Evolutionary conservation across 1,284 basidiomycete species (phyloP).

Genomic region (Butyriboletus appendiculatus): DNA sequence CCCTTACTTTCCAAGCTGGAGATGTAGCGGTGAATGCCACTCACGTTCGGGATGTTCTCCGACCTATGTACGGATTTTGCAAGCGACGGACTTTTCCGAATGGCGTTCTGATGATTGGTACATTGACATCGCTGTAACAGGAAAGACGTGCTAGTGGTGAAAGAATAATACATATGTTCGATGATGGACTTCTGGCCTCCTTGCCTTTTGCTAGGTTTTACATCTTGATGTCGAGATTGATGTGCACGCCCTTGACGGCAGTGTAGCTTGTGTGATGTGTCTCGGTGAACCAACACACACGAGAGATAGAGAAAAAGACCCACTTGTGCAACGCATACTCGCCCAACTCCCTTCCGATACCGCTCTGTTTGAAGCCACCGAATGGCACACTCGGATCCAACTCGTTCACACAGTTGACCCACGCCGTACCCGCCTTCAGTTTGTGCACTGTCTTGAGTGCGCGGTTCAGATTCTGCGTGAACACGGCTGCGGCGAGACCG

Average conservation of each 20-base stretch:
- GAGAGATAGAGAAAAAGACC: conserved; percentile 26
- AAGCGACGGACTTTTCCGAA: background rate
- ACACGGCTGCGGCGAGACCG: conserved; percentile 86
- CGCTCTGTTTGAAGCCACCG: conserved; percentile 88
- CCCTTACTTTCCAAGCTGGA: too few relatives aligned
- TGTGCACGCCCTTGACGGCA: conserved; percentile 80
- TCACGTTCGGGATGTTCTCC: background rate
- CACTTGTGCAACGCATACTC: conserved; percentile 76
- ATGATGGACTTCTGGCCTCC: background rate
- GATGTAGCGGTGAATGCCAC: too few relatives aligned
- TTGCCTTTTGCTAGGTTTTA: conserved; percentile 3
- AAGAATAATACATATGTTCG: conserved; percentile 1
- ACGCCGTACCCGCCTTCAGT: conserved; percentile 83
- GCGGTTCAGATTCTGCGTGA: conserved; percentile 76
- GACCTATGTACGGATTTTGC: background rate
- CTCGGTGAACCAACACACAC: conserved; percentile 6
- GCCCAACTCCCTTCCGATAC: conserved; percentile 85
- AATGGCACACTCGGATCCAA: conserved; percentile 73
- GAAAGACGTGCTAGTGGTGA: background rate
- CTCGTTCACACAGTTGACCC: conserved; percentile 79
- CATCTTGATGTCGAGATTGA: conserved; percentile 57
- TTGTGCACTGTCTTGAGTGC: conserved; percentile 76
- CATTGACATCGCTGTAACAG: background rate
- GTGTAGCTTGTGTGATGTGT: conserved; percentile 62
- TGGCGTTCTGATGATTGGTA: background rate